phyloP scores from a whole-genome alignment of 2,329 filamentous ascomycete species.

The Colletotrichum scovillei region DNA sequence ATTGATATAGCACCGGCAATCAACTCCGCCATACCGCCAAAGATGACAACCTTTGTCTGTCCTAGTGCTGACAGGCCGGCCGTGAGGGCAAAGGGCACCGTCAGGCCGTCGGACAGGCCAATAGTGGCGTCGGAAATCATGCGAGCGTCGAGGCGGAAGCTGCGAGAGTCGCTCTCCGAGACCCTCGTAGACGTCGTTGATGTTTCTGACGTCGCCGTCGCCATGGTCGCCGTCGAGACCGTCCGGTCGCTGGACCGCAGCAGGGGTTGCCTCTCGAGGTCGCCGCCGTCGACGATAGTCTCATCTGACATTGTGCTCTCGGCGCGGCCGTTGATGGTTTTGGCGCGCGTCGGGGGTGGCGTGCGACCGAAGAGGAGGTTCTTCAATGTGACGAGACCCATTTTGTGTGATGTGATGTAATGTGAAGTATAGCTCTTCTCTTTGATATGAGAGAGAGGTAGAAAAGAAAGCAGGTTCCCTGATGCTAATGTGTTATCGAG shows the following conservation, averaged over 20 bases:
- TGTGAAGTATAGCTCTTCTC: not conserved
- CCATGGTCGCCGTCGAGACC: slow-evolving; percentile 19
- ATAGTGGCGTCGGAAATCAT: slow-evolving; percentile 53
- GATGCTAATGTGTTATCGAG: not conserved
- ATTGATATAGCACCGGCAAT: slow-evolving; percentile 82
- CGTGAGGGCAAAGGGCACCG: slow-evolving; percentile 82
- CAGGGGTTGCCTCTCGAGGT: slow-evolving; percentile 37
- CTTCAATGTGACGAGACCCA: slow-evolving; percentile 38
- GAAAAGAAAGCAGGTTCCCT: not conserved
- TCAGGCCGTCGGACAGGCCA: slow-evolving; percentile 82
- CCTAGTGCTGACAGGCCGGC: slow-evolving; percentile 77
- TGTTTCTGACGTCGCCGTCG: slow-evolving; percentile 12
- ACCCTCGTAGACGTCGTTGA: slow-evolving; percentile 18
- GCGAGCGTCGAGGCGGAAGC: slow-evolving; percentile 37
- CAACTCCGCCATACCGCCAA: slow-evolving; percentile 79
- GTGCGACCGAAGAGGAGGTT: slow-evolving; percentile 34
- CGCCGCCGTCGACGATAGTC: slow-evolving; percentile 30
- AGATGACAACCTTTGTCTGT: slow-evolving; percentile 74
- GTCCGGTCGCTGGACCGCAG: slow-evolving; percentile 19
- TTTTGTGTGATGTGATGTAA: not conserved
- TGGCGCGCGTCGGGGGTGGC: slow-evolving; percentile 11
- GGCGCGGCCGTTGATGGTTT: slow-evolving; percentile 4
- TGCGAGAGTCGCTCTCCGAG: slow-evolving; percentile 13
- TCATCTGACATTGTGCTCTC: slow-evolving; percentile 36
- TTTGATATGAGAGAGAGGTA: too few relatives aligned